Conservation (phyloP, 768 basidiomycete genomes). For the Calocybe gangraenosa region DNA sequence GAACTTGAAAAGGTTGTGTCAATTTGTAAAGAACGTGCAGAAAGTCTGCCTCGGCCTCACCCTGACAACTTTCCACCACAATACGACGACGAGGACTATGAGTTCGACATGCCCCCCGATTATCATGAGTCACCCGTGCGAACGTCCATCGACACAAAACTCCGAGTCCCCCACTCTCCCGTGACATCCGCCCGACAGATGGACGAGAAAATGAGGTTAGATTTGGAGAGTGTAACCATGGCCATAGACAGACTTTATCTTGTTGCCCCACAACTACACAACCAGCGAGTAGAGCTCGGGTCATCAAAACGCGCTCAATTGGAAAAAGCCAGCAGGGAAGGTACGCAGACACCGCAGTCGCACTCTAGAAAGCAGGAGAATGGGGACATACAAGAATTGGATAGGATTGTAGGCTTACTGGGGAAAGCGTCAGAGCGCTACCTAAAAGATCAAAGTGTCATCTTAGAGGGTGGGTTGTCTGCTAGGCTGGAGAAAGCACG, state of each 20-base stretch:
- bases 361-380: slow-evolving; percentile 41
- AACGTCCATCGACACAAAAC: slow-evolving; percentile 33
- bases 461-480: slow-evolving; percentile 59
- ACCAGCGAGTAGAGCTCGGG: slow-evolving; percentile 91
- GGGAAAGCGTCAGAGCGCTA: slow-evolving; percentile 68
- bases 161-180: slow-evolving; percentile 21
- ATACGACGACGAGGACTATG: slow-evolving; percentile 32
- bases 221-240: slow-evolving; percentile 78
- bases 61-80: slow-evolving; percentile 42
- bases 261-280: slow-evolving; percentile 82
- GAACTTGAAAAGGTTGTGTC: slow-evolving; percentile 66
- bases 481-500: slow-evolving; percentile 50
- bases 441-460: slow-evolving; percentile 65
- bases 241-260: slow-evolving; percentile 89
- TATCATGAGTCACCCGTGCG: slow-evolving; percentile 47
- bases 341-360: slow-evolving; percentile 19
- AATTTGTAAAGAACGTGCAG: slow-evolving; percentile 61
- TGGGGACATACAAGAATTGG: slow-evolving; percentile 52
- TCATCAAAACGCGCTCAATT: slow-evolving; percentile 65
- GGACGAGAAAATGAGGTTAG: slow-evolving; percentile 81
- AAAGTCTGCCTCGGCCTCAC: slow-evolving; percentile 25
- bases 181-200: slow-evolving; percentile 21
- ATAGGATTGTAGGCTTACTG: slow-evolving; percentile 67
- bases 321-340: slow-evolving; percentile 59
- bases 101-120: slow-evolving; percentile 46